Evolutionary conservation across 768 basidiomycete species (phyloP).

Genomic region (Boletus eberwhitei): DNA sequence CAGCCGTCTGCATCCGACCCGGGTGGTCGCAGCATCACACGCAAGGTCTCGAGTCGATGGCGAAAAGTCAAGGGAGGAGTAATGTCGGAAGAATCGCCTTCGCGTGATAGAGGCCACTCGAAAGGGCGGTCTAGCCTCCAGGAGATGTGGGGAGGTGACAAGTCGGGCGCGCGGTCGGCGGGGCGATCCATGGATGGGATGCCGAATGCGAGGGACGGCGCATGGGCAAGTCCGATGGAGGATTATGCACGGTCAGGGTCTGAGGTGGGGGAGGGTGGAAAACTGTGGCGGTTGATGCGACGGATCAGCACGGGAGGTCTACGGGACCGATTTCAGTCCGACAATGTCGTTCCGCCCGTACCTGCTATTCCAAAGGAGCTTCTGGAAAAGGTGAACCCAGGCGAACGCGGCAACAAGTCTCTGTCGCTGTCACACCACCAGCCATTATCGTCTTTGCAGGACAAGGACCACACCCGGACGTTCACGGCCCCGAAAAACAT

Average conservation of each 20-base stretch:
- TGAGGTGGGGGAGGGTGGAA: slow-evolving; percentile 35
- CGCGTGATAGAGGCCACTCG: slow-evolving; percentile 10
- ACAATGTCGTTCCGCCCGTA: slow-evolving; percentile 48
- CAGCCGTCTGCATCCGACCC: slow-evolving; percentile 11
- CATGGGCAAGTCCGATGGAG: slow-evolving; percentile 10
- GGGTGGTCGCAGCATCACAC: slow-evolving; percentile 26
- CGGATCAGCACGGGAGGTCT: slow-evolving; percentile 63
- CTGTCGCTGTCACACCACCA: slow-evolving; percentile 6
- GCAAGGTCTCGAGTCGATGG: slow-evolving; percentile 38
- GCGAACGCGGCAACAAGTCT: slow-evolving; percentile 1
- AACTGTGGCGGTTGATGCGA: slow-evolving; percentile 68
- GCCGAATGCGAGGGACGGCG: slow-evolving; percentile 6
- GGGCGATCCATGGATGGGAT: slow-evolving; percentile 21
- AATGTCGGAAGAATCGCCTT: slow-evolving; percentile 25
- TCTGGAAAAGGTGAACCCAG: slow-evolving; percentile 10
- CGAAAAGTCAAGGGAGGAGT: slow-evolving; percentile 19
- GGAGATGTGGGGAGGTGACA: slow-evolving; percentile 20
- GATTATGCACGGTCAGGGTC: slow-evolving; percentile 12
- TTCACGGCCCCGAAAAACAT: slow-evolving; percentile 9
- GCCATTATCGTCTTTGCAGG: slow-evolving; percentile 3
- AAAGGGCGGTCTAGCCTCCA: slow-evolving; percentile 35
- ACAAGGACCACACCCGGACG: slow-evolving; percentile 2
- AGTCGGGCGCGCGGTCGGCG: slow-evolving; percentile 2
- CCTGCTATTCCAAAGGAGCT: slow-evolving; percentile 54
- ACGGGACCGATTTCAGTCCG: slow-evolving; percentile 43